Conservation (phyloP, 75 land plant genomes). For the Sequoia sempervirens region DNA sequence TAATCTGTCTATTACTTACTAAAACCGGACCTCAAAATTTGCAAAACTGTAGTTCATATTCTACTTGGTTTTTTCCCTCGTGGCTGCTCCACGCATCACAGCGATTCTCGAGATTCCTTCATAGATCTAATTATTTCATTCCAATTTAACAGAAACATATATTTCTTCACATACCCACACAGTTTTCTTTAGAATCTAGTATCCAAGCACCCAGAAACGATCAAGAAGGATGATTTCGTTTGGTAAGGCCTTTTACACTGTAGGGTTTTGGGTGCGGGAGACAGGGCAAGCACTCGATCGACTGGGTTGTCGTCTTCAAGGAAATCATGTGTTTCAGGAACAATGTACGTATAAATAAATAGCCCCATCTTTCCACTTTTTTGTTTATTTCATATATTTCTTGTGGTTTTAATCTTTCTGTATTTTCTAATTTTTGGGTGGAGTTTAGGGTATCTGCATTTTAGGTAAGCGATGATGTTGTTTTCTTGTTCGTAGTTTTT, state of each 20-base stretch:
- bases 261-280: slow-evolving; percentile 88
- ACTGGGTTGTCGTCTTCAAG: slow-evolving; percentile 82
- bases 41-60: background rate
- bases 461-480: background rate
- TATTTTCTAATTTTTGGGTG: background rate
- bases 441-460: background rate
- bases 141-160: background rate
- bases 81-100: background rate
- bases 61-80: background rate
- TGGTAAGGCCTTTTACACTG: slow-evolving; percentile 62
- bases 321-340: slow-evolving; percentile 61
- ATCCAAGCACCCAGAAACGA: background rate
- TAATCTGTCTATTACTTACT: too few relatives aligned
- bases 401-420: background rate
- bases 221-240: slow-evolving; percentile 43
- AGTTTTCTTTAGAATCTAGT: background rate
- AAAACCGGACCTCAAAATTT: background rate
- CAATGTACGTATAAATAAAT: slow-evolving; percentile 19
- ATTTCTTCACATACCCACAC: background rate
- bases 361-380: background rate
- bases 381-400: background rate
- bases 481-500: background rate
- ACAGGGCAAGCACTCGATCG: slow-evolving; percentile 97
- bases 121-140: background rate
- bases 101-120: background rate